Conservation (phyloP, 1,284 basidiomycete genomes). For the Coniophora puteana region DNA sequence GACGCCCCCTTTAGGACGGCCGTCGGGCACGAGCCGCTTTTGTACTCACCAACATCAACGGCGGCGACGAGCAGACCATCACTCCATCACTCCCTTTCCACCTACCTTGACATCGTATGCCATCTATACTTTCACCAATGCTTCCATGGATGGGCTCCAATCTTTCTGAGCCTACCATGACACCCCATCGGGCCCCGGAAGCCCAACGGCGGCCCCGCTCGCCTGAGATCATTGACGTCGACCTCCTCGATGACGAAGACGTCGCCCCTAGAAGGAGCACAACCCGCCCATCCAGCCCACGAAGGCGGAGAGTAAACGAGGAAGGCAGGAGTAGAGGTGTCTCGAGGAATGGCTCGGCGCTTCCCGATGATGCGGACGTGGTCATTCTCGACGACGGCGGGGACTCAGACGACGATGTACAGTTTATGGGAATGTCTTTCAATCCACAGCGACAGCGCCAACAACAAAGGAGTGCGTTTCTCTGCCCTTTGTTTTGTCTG, state of each 20-base stretch:
- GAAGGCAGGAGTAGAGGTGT: constrained; percentile 13
- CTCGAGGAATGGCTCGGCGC: constrained; percentile 8
- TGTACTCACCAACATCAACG: constrained; percentile 13
- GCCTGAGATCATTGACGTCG: constrained; percentile 36
- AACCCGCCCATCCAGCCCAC: constrained; percentile 23
- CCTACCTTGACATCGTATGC: no score
- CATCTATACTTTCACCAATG: no score
- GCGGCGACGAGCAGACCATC: constrained; percentile 15
- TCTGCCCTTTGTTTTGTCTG: no score
- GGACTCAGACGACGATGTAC: no score
- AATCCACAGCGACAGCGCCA: no score
- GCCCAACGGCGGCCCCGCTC: constrained; percentile 14
- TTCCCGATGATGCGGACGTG: constrained; percentile 1
- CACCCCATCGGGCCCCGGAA: no score
- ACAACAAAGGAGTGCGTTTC: no score
- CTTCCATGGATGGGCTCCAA: no score
- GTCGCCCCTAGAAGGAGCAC: constrained; percentile 16
- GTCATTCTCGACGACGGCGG: constrained; percentile 17
- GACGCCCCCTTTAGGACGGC: no score
- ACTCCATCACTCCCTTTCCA: constrained; percentile 3
- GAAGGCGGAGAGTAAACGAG: constrained; percentile 22
- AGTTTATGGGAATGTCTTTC: no score
- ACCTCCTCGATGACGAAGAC: constrained; percentile 32
- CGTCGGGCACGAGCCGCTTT: no score
- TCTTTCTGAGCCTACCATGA: no score